Evolutionary conservation across 2,329 filamentous ascomycete species (phyloP).

Genomic region (Trichoderma aggressivum): DNA sequence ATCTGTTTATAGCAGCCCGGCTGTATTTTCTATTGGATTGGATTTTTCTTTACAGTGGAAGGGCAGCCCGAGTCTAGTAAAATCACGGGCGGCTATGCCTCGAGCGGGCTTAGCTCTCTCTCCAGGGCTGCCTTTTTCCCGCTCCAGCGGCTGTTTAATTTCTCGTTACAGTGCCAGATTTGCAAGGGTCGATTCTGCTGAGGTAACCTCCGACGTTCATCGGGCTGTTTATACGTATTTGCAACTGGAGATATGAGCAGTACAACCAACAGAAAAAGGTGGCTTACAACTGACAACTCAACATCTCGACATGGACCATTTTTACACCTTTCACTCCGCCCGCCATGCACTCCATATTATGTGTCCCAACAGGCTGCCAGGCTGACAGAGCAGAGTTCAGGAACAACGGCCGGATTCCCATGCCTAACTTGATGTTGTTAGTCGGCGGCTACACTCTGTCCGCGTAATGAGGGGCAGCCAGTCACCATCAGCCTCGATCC

Average conservation of each 20-base stretch:
- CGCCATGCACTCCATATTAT: too few species aligned
- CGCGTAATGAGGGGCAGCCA: constrained; percentile 4
- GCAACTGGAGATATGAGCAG: too few species aligned
- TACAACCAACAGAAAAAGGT: neutral
- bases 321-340: too few species aligned
- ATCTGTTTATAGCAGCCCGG: constrained; percentile 11
- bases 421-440: neutral
- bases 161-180: neutral
- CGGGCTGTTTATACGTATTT: too few species aligned
- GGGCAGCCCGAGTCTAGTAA: neutral
- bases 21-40: too few species aligned
- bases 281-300: neutral
- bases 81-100: neutral
- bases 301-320: too few species aligned
- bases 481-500: neutral
- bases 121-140: neutral
- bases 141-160: neutral
- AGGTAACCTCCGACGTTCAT: too few species aligned
- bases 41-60: too few species aligned
- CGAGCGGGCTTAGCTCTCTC: neutral
- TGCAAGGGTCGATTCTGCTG: too few species aligned
- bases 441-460: neutral
- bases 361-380: neutral
- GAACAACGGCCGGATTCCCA: neutral
- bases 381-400: neutral